Base-by-base conservation (phyloP, 2,329 filamentous ascomycete species). In the Amylocarpus encephaloides region DNA sequence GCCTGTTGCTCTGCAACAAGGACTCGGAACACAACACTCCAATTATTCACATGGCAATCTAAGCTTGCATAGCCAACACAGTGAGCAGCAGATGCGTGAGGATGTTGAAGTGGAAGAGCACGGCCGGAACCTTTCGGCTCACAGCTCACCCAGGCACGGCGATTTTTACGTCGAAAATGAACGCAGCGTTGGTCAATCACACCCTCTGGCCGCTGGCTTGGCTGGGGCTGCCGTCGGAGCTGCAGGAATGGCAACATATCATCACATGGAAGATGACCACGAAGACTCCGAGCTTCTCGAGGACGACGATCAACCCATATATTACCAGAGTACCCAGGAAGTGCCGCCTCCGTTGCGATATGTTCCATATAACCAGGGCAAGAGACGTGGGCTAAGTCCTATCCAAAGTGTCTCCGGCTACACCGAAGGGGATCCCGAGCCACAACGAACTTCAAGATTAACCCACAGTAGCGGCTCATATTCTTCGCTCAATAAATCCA, bases 401-500 rank as follows among this genome's bases (percentile, higher is more conserved):
- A 91, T 95, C 52, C 91, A 93, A 59, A 96, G 91, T 61, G 88
- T 95, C 13, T 92, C 89, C 10, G 93, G 91, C 55, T 92, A 90
- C 62, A 85, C 81, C 3, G 83, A 90, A 61, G 80, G 82, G 42
- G 81, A 81, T 47, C 83, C 75, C 54, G 70, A 72, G 26, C 75
- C 75, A 29, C 79, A 78, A 60, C 78, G 78, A 43, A 76, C 83
- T 51, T 80, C 81, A 1, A 70, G 74, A 50, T 70, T 77, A 30
- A 76, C 76, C 40, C 74, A 66, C n/a, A 71, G 70, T 53, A 66
- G 71, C 16, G 77, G 75, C n/a, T 80, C 77, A 1, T 71, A 83
- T 26, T 82, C 83, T 1, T 86, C 85, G 1, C 73, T 79, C 1
- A 78, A 76, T 29, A 82, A 79, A 59, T 78, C 80, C 13, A 69